These are phyloP conservation scores for Curvularia lunata DNA, from an alignment of 2,329 filamentous ascomycete genomes.

Conservation along the genomic window DNA sequence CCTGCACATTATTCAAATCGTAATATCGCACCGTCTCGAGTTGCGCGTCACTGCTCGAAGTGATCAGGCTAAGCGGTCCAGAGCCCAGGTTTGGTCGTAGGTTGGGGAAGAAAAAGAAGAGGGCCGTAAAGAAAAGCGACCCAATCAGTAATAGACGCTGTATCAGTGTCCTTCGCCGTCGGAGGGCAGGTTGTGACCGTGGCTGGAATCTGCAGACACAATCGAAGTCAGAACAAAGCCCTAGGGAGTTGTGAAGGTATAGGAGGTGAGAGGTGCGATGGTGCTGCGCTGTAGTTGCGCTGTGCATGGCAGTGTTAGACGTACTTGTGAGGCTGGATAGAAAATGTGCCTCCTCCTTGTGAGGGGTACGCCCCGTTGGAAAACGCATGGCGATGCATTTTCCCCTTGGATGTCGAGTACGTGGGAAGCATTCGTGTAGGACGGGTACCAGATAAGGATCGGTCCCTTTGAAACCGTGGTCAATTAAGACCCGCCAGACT, in stretches of 20 bases:
- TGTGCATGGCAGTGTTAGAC: slow-evolving; percentile 42
- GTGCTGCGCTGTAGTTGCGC: slow-evolving; percentile 24
- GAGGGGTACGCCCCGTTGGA: slow-evolving; percentile 79
- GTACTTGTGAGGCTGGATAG: slow-evolving; percentile 88
- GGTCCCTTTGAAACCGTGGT: slow-evolving; percentile 47
- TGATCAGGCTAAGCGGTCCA: slow-evolving; percentile 72
- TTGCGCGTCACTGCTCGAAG: slow-evolving; percentile 71
- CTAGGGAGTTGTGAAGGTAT: slow-evolving; percentile 25
- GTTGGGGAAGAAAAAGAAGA: slow-evolving; percentile 79
- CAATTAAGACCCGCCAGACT: slow-evolving; percentile 43
- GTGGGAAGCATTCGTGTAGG: slow-evolving; percentile 64
- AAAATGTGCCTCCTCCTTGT: slow-evolving; percentile 74
- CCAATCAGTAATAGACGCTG: slow-evolving; percentile 68
- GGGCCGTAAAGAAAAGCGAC: slow-evolving; percentile 63
- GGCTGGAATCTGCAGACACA: slow-evolving; percentile 75
- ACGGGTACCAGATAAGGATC: slow-evolving; percentile 31
- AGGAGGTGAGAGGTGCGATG: slow-evolving; percentile 24
- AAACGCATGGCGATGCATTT: slow-evolving; percentile 89
- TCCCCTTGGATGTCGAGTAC: slow-evolving; percentile 63
- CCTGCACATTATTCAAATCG: slow-evolving; percentile 88
- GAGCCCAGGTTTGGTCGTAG: slow-evolving; percentile 68
- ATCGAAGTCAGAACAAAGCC: slow-evolving; percentile 40
- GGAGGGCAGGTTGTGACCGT: slow-evolving; percentile 73
- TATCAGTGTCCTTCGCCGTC: slow-evolving; percentile 75
- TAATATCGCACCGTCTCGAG: slow-evolving; percentile 97